Evolutionary conservation across 2,329 filamentous ascomycete genomes (phyloP).

Genomic region (Sarocladium brachiariae): DNA sequence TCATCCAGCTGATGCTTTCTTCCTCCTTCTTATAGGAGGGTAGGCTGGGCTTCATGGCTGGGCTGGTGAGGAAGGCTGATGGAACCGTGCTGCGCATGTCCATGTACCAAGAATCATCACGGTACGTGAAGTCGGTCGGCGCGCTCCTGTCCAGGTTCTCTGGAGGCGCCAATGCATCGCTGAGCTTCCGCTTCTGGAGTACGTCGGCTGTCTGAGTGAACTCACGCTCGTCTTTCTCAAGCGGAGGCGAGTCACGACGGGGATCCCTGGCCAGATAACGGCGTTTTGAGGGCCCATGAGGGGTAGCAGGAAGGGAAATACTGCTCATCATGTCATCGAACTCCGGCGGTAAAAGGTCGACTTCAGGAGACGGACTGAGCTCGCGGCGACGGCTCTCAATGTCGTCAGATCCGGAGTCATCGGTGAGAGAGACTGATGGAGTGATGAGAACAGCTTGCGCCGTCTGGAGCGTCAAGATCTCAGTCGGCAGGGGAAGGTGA

Average conservation of each 20-base stretch:
- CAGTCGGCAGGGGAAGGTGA: conserved; percentile 67
- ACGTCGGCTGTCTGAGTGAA: conserved; percentile 93
- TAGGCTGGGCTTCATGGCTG: conserved; percentile 39
- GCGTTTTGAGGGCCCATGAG: conserved; percentile 50
- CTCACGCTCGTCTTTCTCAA: conserved; percentile 92
- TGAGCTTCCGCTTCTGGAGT: conserved; percentile 61
- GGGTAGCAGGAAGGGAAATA: conserved; percentile 50
- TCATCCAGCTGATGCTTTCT: conserved; percentile 32
- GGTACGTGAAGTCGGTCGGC: conserved; percentile 27
- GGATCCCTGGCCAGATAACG: conserved; percentile 19
- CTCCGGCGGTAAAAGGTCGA: conserved; percentile 82
- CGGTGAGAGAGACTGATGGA: conserved; percentile 65
- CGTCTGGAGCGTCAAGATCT: conserved; percentile 23
- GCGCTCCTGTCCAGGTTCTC: conserved; percentile 24
- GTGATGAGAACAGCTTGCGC: conserved; percentile 56
- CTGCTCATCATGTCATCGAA: conserved; percentile 68
- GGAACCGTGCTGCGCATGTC: conserved; percentile 31
- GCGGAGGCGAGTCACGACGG: conserved; percentile 74
- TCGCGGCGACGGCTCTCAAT: conserved; percentile 62
- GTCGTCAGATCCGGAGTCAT: conserved; percentile 56
- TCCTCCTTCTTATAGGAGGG: conserved; percentile 29
- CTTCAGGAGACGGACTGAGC: conserved; percentile 84
- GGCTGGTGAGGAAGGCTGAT: conserved; percentile 44
- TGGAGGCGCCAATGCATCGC: conserved; percentile 28
- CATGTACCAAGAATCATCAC: conserved; percentile 49